These are phyloP conservation scores for Primulina eburnea DNA, from an alignment of 257 asterid species.

Conservation along the genomic window DNA sequence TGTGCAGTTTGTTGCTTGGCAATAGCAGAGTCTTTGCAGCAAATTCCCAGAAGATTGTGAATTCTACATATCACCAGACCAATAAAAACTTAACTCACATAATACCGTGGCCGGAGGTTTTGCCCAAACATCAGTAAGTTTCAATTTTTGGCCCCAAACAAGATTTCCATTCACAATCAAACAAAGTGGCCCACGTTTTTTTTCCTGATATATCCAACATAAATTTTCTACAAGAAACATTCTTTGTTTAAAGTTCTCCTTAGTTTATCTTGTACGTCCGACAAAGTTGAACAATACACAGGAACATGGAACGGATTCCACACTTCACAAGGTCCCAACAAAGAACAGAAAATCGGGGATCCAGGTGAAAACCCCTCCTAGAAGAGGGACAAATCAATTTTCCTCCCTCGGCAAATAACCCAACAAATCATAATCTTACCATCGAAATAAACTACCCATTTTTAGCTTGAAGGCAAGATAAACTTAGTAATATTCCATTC, in stretches of 20 bases:
- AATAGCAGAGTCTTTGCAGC: background rate
- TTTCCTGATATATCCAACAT: background rate
- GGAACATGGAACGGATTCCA: background rate
- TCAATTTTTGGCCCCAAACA: background rate
- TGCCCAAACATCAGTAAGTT: conserved; percentile 1
- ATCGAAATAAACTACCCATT: conserved; percentile 10
- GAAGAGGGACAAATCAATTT: background rate
- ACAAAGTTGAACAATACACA: background rate
- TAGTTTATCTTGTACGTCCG: background rate
- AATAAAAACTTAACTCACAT: background rate
- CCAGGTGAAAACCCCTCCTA: background rate
- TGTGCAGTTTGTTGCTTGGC: background rate
- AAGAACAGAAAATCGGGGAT: background rate
- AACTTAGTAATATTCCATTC: background rate
- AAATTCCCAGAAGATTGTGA: too few relatives aligned
- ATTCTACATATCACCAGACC: too few relatives aligned
- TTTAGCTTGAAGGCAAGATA: conserved; percentile 3
- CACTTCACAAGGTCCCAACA: background rate
- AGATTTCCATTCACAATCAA: conserved; percentile 10
- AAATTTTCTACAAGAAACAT: background rate
- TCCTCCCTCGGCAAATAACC: background rate
- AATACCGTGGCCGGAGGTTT: background rate
- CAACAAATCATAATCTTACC: conserved; percentile 18
- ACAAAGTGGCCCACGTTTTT: background rate
- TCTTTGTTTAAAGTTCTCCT: background rate